Evolutionary conservation across 257 asterid species (phyloP), one percentile per base, ranked within the genome.

Genomic region (Echites panduratus): DNA sequence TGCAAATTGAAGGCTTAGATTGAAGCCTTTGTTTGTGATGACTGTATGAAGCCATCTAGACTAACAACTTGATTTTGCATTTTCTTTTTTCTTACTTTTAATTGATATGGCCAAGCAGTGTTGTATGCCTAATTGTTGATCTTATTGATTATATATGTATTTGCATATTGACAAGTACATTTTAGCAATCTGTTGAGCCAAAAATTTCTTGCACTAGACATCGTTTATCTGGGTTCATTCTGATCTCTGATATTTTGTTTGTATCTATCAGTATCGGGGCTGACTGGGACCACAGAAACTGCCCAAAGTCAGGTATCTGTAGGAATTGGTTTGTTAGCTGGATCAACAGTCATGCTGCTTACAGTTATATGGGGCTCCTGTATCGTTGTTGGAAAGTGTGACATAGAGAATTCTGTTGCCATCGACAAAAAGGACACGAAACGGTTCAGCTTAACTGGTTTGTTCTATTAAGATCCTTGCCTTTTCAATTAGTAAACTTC

Each of bases 281-380:
- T 94, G 71, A 86, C 97, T 14, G 97, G 97, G 76, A 84, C 81
- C 82, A 9, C 70, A 10, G 96, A 93, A 76, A 81, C 80, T 54
- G 99, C 98, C 24, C 99, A 91, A 83, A 83, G 91, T 78, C 98
- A 94, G 85, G 99, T 94, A 27, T 92, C 97, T 3, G 96, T 91
- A 20, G 99, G 98, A 70, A 91, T 94, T 83, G 99, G 97, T n/a
- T 85, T 94, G 80, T 75, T 91, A 40, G 99, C 99, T 70, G 99
- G 99, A 43, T 94, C 99, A 19, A 91, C 97, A 2, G 96, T 94
- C 75, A 87, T 94, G 97, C 96, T 91, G 69, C 87, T 94, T 66
- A 94, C 99, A 19, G 82, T 88, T 10, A 83, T 87, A 73, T 94
- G 99, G 99, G 98, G 99, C 4, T 81, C 93, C 67, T 94, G 99